Base-by-base conservation (phyloP, 495 filamentous ascomycete species). In the Lasiosphaeria ovina region DNA sequence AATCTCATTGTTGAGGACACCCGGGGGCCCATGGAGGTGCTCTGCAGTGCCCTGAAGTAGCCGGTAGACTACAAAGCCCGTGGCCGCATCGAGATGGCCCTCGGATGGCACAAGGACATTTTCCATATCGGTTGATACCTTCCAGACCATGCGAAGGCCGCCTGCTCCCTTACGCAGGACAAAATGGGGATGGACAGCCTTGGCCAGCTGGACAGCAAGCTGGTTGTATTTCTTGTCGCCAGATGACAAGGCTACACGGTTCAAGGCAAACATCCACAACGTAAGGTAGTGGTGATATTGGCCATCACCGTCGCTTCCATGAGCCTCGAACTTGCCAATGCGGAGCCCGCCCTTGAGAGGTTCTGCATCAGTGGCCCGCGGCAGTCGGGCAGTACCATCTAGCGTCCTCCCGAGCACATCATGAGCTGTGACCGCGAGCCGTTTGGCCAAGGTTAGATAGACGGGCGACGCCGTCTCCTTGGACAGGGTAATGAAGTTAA, bases 281-380 rank as follows among this genome's bases (percentile, higher is more conserved):
- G 85, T 88, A 9, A 89, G 70, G 64, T 87, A 89, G 60, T 89
- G 86, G 57, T 88, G 84, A 53, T 89, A 89, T 65, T 87, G 84
- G 3, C 86, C 86, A 67, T 89, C 87, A 16, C 78, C 73, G 53
- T 89, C 86, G 1, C 73, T 61, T 1, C 85, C 86, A 11, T 54
- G 54, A 0, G 71, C 83, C 32, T 79, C 73, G 6, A 74, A 56
- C 68, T 88, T 89, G 4, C 87, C 86, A 49, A 88, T 89, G 2
- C 87, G 78, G 12, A 89, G 70, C 3, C 86, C 87, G 10, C 86
- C 87, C 10, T 71, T 76, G 1, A 88, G 68, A 0, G 85, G 85
- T 47, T 83, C 77, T 5, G 62, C 61, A 34, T 86, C 79, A 9
- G 79, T 82, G 2, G 86, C 86, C 1, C 78, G 75, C 2, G 78